Evolutionary conservation across 1,284 basidiomycete species (phyloP), one percentile per base, ranked within the genome.

Genomic region (Fomitiporia mediterranea): DNA sequence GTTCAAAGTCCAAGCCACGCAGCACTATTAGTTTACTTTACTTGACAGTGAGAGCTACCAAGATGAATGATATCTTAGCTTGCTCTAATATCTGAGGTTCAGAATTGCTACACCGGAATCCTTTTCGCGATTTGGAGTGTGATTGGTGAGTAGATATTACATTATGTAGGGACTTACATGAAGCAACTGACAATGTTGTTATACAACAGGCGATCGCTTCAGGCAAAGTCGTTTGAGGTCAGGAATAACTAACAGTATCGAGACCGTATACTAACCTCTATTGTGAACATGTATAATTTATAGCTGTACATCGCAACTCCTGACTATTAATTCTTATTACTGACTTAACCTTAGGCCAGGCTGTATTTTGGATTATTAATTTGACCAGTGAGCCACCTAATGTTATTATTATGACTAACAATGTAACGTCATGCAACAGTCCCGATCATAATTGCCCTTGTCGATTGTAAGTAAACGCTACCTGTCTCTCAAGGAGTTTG

Each of bases 21-120:
- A 50, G 38, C 21, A 21, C 6, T 13, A 27, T 34, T 4, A 50
- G 13, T 21, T 2, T 50, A 4, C 19, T 51, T 2, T 51, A 37
- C 38, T 51, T 51, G 23, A 19, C 35, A 2, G 49, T 51, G 19
- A 40, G 34, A 34, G n/a, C 7, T 48, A 28, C 8, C 25, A 23
- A n/a, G 17, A n/a, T 35, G 11, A 5, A 23, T 7, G 3, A 21
- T 15, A 6, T 51, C 21, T 3, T 4, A 19, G 13, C 17, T n/a
- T 13, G 6, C 17, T 4, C n/a, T 27, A 9, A 38, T 6, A 4
- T 9, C 39, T 6, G 13, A 4, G 5, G 3, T 11, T 9, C 38
- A 51, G 49, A 51, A 51, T 38, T 35, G 49, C 3, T 51, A 51
- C 21, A 39, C 39, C 21, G 49, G 49, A 23, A 7, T 51, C n/a